These are phyloP conservation scores for Corchorus olitorius DNA, from an alignment of 345 rosid genomes.

Conservation along the genomic window DNA sequence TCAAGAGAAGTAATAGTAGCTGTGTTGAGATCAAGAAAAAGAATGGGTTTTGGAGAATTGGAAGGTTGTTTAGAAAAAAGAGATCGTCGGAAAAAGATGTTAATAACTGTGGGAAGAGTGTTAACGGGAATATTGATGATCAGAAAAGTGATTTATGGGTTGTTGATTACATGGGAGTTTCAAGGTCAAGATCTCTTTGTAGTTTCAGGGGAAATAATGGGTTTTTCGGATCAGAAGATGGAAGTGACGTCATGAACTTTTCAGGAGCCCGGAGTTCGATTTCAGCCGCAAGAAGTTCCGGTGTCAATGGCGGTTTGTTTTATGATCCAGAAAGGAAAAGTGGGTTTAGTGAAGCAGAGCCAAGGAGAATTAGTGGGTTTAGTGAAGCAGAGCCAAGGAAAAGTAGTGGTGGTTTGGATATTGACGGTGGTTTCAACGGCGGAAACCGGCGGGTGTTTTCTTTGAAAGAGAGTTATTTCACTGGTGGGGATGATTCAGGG, in stretches of 20 bases:
- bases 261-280: slow-evolving; percentile 67
- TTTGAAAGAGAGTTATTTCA: slow-evolving; percentile 70
- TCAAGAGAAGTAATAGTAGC: slow-evolving; percentile 84
- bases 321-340: slow-evolving; percentile 81
- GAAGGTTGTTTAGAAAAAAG: slow-evolving; percentile 73
- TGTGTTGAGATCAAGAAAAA: slow-evolving; percentile 88
- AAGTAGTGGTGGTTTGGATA: background rate
- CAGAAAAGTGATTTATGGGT: slow-evolving; percentile 73
- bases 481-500: slow-evolving; percentile 73
- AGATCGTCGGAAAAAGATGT: slow-evolving; percentile 28
- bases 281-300: slow-evolving; percentile 84
- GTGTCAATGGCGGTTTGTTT: slow-evolving; percentile 67
- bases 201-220: slow-evolving; percentile 75
- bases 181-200: slow-evolving; percentile 91
- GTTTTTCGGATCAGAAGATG: slow-evolving; percentile 73
- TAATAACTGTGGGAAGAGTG: slow-evolving; percentile 37
- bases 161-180: slow-evolving; percentile 69
- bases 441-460: slow-evolving; percentile 64
- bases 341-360: slow-evolving; percentile 72
- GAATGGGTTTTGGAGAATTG: slow-evolving; percentile 75
- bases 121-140: slow-evolving; percentile 41
- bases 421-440: slow-evolving; percentile 23
- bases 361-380: slow-evolving; percentile 50
- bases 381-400: slow-evolving; percentile 26
- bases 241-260: slow-evolving; percentile 46